phyloP scores from a whole-genome alignment of 176 grass and related monocot species.

The Lolium perenne region DNA sequence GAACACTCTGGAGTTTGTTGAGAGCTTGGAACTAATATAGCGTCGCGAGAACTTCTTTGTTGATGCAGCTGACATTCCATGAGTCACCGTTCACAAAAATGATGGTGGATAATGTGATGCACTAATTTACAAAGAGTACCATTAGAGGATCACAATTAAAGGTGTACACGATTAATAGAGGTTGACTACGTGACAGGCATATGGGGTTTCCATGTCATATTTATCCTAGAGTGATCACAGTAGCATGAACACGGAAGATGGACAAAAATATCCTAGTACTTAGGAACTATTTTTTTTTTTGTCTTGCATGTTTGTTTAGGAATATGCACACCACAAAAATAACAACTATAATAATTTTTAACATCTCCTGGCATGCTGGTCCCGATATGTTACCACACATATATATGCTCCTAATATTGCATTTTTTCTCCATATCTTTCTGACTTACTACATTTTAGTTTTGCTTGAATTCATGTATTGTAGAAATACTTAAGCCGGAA shows the following conservation, averaged over 20 bases:
- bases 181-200: not conserved
- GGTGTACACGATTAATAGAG: not conserved
- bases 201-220: not conserved
- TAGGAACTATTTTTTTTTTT: not conserved
- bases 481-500: no score
- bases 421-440: no score
- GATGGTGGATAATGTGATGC: not conserved
- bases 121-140: not conserved
- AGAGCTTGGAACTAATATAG: no score
- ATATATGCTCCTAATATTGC: no score
- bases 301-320: not conserved
- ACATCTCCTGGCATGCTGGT: not conserved
- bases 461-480: no score
- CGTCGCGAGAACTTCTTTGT: not conserved
- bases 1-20: no score
- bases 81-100: not conserved
- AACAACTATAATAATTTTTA: not conserved
- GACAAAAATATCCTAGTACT: no score
- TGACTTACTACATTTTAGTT: no score
- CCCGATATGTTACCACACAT: not conserved
- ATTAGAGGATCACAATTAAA: not conserved
- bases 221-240: no score
- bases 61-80: not conserved
- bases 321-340: not conserved
- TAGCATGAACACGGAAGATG: no score